Base-by-base conservation (phyloP, 2,329 filamentous ascomycete species). In the Botryotinia convoluta region DNA sequence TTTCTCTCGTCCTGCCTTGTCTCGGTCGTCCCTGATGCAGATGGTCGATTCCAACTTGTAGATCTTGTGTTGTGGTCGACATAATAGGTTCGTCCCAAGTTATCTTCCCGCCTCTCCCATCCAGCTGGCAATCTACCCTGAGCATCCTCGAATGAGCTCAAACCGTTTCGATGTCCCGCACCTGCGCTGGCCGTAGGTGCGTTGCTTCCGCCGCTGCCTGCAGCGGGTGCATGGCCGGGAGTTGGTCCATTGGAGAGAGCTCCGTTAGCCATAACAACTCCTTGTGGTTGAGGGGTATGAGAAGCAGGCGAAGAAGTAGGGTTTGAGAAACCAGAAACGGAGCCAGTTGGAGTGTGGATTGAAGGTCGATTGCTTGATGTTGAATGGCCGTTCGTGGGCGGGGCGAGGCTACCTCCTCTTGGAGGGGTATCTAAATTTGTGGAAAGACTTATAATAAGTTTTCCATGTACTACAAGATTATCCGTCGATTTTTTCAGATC, bases 401-500 rank as follows among this genome's bases (percentile, higher is more conserved):
- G 77, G 67, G 76, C 77, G 45, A 78, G 73, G 62, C 84, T 82
- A 57, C 71, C 85, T 75, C 89, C 85, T 76, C 89, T 89, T 75
- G 91, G 88, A 10, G 94, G 93, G 26, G 89, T 84, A 61, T 88
- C 86, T 32, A 98, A 88, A 82, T 99, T 97, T 69, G 95, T 98
- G 18, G 95, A 98, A 20, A 99, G 86, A 82, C 97, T 98, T 76
- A 99, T 90, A 79, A 99, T 99, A 72, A 99, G 89, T 84, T 98
- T 98, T 76, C 96, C 96, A 81, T 99, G 95, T 48, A 99, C 96
- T 73, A 98, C 94, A 67, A 99, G 90, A 81, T 98, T 98, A 82
- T 99, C 96, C 74, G 94, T 98, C 9, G 96, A 98, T 84, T 98
- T 98, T 82, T 98, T 98, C 48, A 99, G 87, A 82, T 99, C 96